These are phyloP conservation scores for Cardamine chenopodiifolia DNA, from an alignment of 345 rosid species.

Conservation along the genomic window DNA sequence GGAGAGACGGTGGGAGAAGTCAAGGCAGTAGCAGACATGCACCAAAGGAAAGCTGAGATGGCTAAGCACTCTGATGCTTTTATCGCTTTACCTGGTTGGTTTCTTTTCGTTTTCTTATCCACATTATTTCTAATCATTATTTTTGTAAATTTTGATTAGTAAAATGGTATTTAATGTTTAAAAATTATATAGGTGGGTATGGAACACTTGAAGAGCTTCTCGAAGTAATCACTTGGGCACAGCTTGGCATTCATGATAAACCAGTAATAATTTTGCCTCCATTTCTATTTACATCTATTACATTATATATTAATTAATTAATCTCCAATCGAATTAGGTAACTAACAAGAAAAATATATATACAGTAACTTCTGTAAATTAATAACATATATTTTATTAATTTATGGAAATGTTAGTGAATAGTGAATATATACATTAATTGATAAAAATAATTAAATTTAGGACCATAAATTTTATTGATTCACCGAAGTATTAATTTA, in stretches of 20 bases:
- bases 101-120: constrained; percentile 20
- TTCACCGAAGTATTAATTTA: too few species aligned
- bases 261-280: constrained; percentile 56
- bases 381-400: too few species aligned
- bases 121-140: neutral
- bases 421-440: too few species aligned
- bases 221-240: constrained; percentile 87
- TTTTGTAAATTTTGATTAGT: constrained; percentile 5
- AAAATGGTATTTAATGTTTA: neutral
- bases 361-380: too few species aligned
- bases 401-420: too few species aligned
- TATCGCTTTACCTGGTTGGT: constrained; percentile 78
- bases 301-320: neutral
- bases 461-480: too few species aligned
- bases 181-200: constrained; percentile 60
- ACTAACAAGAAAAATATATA: neutral
- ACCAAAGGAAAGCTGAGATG: constrained; percentile 87
- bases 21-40: constrained; percentile 81
- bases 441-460: too few species aligned
- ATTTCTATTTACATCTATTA: constrained; percentile 14
- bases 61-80: constrained; percentile 78
- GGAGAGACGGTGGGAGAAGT: constrained; percentile 84
- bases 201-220: constrained; percentile 88
- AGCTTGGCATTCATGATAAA: constrained; percentile 83
- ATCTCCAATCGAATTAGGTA: neutral